Percentiles rank a stretch among this genome's conserved stretches.
Conservation (phyloP, 2,329 filamentous ascomycete genomes). For the Ophiostoma himal-ulmi region DNA sequence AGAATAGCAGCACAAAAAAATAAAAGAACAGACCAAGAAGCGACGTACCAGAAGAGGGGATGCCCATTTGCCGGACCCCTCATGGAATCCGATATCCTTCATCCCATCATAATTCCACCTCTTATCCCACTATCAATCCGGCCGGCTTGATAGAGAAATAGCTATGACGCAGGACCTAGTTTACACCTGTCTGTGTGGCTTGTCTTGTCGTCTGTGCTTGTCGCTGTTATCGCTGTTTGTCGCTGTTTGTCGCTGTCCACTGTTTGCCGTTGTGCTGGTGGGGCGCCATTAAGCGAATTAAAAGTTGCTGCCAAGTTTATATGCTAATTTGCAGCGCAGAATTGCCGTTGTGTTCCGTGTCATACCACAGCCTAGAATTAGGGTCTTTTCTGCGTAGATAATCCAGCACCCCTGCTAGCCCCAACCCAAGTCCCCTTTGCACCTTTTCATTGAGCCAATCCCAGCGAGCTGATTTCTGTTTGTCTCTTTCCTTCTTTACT, state of each 20-base stretch:
- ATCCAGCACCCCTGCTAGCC: conserved; percentile 5
- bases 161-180: too few species aligned
- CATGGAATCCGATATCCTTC: not conserved
- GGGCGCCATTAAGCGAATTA: not conserved
- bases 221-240: not conserved
- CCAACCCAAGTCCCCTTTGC: not conserved
- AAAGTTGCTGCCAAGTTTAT: not conserved
- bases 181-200: not conserved
- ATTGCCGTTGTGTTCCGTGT: not conserved
- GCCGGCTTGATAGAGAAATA: not conserved
- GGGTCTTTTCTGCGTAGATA: not conserved
- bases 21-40: not conserved
- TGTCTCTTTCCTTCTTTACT: conserved; percentile 7
- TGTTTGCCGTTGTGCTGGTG: not conserved
- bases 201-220: not conserved
- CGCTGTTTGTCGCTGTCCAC: not conserved
- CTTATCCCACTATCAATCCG: not conserved
- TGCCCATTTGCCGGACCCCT: conserved; percentile 7
- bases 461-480: conserved; percentile 21
- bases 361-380: too few species aligned
- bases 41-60: not conserved
- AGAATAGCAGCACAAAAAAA: not conserved
- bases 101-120: not conserved
- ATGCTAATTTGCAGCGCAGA: not conserved
- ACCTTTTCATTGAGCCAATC: conserved; percentile 22